Evolutionary conservation across 192 early-diverging fungal species (phyloP), one percentile per base, ranked within the genome.

Genomic region (Phycomyces nitens): DNA sequence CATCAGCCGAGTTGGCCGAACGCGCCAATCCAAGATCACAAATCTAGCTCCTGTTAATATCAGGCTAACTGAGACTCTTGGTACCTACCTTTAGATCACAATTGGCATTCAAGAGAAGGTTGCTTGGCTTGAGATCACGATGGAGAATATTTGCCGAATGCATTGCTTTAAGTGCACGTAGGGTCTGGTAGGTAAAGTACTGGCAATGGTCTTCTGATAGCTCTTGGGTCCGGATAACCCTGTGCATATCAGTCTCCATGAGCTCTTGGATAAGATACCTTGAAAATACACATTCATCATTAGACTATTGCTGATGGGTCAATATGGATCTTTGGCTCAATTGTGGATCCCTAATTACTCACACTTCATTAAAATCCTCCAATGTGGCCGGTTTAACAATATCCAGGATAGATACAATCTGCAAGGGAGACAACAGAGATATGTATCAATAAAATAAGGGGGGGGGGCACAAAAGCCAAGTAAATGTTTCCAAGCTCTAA

Each of bases 1-100:
- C 91, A 54, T 81, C 79, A 38, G 88, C 89, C 49, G 90, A 88
- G 60, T 93, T 88, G 53, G 93, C 86, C 12, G 88, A 92, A 60
- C 98, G 88, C 4, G 98, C 98, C 34, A 99, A 78, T 22, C 98
- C 98, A 87, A 99, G 95, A 75, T 99, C 98, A 73, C 96, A 98
- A 61, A 99, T 92, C 90, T 97, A 65, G n/a, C n/a, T n/a, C n/a
- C n/a, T n/a, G n/a, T n/a, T n/a, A n/a, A n/a, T n/a, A n/a, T n/a
- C n/a, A n/a, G n/a, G n/a, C n/a, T n/a, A n/a, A n/a, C n/a, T n/a
- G n/a, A n/a, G n/a, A n/a, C n/a, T n/a, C n/a, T n/a, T n/a, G n/a
- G n/a, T n/a, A 52, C 12, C 56, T 67, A 88, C 82, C 77, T 90
- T 90, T 49, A 95, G 81, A 72, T 93, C 92, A 72, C 93, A 95